Base-by-base conservation (phyloP, 768 basidiomycete genomes). In the Neoboletus magnificus region DNA sequence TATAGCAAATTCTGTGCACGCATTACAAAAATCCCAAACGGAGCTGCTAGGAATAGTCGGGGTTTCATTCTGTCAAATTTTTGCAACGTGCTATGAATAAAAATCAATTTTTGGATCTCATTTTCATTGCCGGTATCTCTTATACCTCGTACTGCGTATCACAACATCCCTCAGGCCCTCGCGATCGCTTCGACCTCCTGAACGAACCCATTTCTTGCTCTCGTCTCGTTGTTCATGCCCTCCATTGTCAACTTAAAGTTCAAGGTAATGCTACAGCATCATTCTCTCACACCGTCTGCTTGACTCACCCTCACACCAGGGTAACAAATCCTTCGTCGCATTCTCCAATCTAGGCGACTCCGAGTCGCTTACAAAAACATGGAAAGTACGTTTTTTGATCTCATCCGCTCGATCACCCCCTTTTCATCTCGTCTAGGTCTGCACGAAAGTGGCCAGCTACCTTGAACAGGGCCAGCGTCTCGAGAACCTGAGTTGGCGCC, bases 261-360 rank as follows among this genome's bases (percentile, higher is more conserved):
- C 83, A 89, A 89, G 78, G 89, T 82, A 48, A 8, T 0, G 60
- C 55, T 1, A 7, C 25, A 10, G n/a, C 3, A 2, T n/a, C 32
- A 15, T 16, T 40, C 23, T 23, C 55, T 16, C 45, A 8, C 43
- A 15, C 48, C 36, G 2, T 9, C 20, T 5, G n/a, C 57, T 35
- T 33, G 43, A 61, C 53, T 60, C 53, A 56, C 43, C 51, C 33
- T 43, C n/a, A 53, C 18, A 44, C 49, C 67, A 80, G 91, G 91
- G 91, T 75, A 93, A 93, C 84, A 93, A 93, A 79, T 93, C 91
- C 71, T 93, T 93, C 72, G 89, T 93, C 73, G 90, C 91, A 58
- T 93, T 93, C 76, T 89, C 87, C 72, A 91, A 92, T 76, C 82
- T 93, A 74, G 76, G 82, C 76, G 91, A 93, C 76, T 78, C 82